Evolutionary conservation across 129 eudicot species (phyloP).

Genomic region (Artemisia annua): DNA sequence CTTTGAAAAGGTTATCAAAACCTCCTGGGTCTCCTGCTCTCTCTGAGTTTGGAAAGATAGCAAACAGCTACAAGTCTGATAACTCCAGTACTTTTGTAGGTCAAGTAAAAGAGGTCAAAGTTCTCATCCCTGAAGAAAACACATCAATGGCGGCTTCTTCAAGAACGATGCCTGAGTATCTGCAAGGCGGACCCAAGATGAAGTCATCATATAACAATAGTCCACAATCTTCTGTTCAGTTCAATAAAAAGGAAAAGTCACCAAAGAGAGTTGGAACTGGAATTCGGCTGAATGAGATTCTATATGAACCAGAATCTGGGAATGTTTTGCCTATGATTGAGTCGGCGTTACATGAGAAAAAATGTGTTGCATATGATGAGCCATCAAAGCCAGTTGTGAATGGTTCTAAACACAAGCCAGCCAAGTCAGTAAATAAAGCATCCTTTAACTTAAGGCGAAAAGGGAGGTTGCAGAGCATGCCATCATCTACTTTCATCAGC

Average conservation of each 20-base stretch:
- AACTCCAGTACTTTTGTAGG: conserved; percentile 39
- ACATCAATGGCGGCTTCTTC: conserved; percentile 33
- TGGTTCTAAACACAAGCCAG: too few relatives aligned
- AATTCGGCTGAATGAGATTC: conserved; percentile 11
- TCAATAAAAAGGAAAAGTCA: background rate
- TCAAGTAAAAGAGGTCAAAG: conserved; percentile 42
- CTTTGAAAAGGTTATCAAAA: conserved; percentile 46
- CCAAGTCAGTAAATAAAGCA: too few relatives aligned
- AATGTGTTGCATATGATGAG: too few relatives aligned
- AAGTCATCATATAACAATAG: conserved; percentile 30
- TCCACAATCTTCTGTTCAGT: background rate
- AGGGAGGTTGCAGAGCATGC: too few relatives aligned
- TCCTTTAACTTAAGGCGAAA: too few relatives aligned
- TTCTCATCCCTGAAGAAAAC: conserved; percentile 45
- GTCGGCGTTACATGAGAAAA: conserved; percentile 11
- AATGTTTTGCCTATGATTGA: conserved; percentile 22
- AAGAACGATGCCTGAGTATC: conserved; percentile 29
- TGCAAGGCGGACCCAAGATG: conserved; percentile 25
- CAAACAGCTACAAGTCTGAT: conserved; percentile 43
- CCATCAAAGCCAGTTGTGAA: background rate
- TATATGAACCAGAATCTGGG: conserved; percentile 28
- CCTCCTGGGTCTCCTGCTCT: conserved; percentile 62
- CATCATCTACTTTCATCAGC: too few relatives aligned
- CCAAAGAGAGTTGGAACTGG: conserved; percentile 17
- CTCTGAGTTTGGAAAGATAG: conserved; percentile 53